Percentiles rank a stretch among this genome's conserved stretches.
phyloP scores from a whole-genome alignment of 2,329 filamentous ascomycete genomes.

The Golovinomyces cichoracearum region DNA sequence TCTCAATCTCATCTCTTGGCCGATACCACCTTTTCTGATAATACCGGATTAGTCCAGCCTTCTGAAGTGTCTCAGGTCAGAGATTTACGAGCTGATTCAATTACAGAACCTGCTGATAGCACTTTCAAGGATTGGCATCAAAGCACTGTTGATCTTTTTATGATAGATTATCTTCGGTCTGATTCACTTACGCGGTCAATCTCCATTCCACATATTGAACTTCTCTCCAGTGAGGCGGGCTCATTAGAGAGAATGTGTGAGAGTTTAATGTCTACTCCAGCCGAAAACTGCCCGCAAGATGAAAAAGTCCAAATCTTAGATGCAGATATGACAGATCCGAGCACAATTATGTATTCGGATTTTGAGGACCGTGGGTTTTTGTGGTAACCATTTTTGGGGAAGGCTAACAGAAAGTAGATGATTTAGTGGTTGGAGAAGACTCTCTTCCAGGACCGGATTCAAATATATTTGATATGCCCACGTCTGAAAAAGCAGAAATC shows the following conservation, averaged over 20 bases:
- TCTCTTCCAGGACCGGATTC: not conserved
- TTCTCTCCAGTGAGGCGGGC: conserved; percentile 6
- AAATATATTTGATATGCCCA: not conserved
- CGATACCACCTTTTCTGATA: not conserved
- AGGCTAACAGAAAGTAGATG: not conserved
- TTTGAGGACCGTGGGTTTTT: not conserved
- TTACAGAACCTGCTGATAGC: conserved; percentile 15
- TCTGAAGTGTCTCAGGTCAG: not conserved
- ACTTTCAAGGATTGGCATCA: conserved; percentile 13
- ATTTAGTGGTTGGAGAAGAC: not conserved
- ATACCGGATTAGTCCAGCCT: not conserved
- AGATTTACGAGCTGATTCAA: conserved; percentile 15
- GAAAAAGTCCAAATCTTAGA: not conserved
- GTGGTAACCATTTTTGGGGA: not conserved
- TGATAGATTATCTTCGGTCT: conserved; percentile 20
- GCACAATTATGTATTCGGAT: not conserved
- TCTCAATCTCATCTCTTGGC: conserved; percentile 24
- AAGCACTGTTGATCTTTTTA: conserved; percentile 20
- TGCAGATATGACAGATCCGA: not conserved
- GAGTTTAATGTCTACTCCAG: conserved; percentile 10
- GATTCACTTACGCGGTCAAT: conserved; percentile 12
- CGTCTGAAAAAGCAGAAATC: not conserved
- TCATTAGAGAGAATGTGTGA: conserved; percentile 13
- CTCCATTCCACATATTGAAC: conserved; percentile 13
- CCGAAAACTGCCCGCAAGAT: conserved; percentile 11